These are phyloP conservation scores for Metarhizium rileyi DNA, from an alignment of 2,329 filamentous ascomycete species.

Conservation along the genomic window DNA sequence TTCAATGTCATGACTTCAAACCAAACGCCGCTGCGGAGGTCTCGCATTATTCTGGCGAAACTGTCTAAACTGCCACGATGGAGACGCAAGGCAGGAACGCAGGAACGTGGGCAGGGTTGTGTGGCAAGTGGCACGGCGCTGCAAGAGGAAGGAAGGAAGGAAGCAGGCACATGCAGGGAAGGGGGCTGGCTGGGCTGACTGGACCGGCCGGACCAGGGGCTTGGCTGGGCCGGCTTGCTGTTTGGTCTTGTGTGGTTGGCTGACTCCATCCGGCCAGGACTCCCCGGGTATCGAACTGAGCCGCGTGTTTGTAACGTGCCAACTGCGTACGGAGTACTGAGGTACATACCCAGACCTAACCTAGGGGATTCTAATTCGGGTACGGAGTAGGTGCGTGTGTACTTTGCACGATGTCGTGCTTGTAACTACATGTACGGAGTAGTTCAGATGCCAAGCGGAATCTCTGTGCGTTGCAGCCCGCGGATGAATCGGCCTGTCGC, in stretches of 20 bases:
- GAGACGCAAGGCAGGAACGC: neutral
- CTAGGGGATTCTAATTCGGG: too few relatives aligned
- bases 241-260: too few relatives aligned
- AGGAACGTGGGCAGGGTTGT: neutral
- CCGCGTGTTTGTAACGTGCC: neutral
- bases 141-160: too few relatives aligned
- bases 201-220: too few relatives aligned
- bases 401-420: neutral
- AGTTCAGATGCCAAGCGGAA: conserved; percentile 1
- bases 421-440: neutral
- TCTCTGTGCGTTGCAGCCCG: neutral
- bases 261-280: conserved; percentile 1
- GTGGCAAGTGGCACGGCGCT: neutral
- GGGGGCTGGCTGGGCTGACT: neutral
- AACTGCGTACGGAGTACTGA: neutral
- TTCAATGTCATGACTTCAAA: conserved; percentile 22
- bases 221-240: too few relatives aligned
- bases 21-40: conserved; percentile 16
- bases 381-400: too few relatives aligned
- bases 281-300: neutral
- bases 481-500: neutral
- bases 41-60: conserved; percentile 7
- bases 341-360: too few relatives aligned
- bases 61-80: conserved; percentile 2
- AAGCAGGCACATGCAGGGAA: too few relatives aligned